Evolutionary conservation across 805 yeast species (phyloP), one percentile per base, ranked within the genome.

Genomic region (Hanseniaspora valbyensis): DNA sequence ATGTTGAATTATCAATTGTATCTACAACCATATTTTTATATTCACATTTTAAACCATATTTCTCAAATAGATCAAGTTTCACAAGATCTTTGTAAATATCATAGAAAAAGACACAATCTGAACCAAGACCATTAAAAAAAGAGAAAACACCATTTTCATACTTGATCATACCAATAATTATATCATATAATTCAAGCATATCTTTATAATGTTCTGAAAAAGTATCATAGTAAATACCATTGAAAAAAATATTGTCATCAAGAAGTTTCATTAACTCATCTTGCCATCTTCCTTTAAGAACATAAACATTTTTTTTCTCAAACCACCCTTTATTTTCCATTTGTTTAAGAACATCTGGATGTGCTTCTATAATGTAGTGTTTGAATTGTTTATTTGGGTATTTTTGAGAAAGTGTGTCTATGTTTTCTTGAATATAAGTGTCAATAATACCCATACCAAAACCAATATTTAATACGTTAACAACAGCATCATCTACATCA

Each of bases 391-490:
- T 59, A 6, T 32, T n/a, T 2, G 49, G 50, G 33, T 46, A 26
- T 40, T 65, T 67, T 16, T 54, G 57, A n/a, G 61, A 61, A n/a
- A 51, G 48, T 13, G 61, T 62, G 30, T 55, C 58, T 10, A 44
- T 38, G 25, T 34, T 33, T 2, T 65, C 65, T 60, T 83, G 83
- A 53, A 89, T 83, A 74, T 81, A 77, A 1, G 77, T 68, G 62
- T 89, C 97, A 49, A 89, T 88, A 49, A 89, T 90, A 2, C 97
- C 97, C 96, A 89, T 86, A 2, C 97, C 97, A 62, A 90, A 89
- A 0, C 97, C 97, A 36, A 89, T 84, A 59, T 89, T 89, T 33
- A 90, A 68, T 2, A 90, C 78, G 36, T 69, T 74, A 19, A 71
- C 57, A 37, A 69, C 72, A 9, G 69, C 61, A 32, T 71, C 69